Base-by-base conservation (phyloP, 441 rosid genomes). In the Biscutella laevigata region DNA sequence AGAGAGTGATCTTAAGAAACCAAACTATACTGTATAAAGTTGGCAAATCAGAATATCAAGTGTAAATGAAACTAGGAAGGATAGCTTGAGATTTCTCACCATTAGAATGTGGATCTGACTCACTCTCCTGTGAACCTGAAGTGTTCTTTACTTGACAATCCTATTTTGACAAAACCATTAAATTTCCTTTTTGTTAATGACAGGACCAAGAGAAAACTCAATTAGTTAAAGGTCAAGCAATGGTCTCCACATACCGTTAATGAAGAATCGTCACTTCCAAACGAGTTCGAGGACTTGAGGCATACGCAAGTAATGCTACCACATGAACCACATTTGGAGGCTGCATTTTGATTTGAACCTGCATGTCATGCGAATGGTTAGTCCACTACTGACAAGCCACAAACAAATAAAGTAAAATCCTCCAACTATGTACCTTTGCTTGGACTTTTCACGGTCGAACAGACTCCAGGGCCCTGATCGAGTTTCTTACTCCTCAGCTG, bases 101-200 rank as follows among this genome's bases (percentile, higher is more conserved):
- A 59, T 78, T 86, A 45, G 82, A 81, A 57, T 75, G 82, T 13
- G 65, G 77, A 72, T 82, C 85, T 39, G 86, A 81, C 71, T 71
- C 77, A 67, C 77, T 76, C 46, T 57, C 60, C 39, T 73, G 84
- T 32, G 78, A 62, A 24, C 61, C 43, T 50, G 68, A 67, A 5
- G 53, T 59, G 62, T 67, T 71, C 67, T 72, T 78, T 50, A 71
- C 66, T 67, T 54, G 77, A 59, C 48, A 70, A 54, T 69, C 74
- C 79, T 78, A 64, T 39, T 47, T 38, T 6, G 12, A 20, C 20
- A 33, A 41, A 19, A 30, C 14, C n/a, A 54, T 29, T 13, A 4
- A 37, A 32, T 30, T 33, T 15, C 40, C 25, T 14, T 56, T 14
- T 47, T 15, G 34, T 12, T 42, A 38, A 22, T 19, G 17, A 28